Evolutionary conservation across 306 rosid genomes (phyloP).

Genomic region (Vigna reflexopilosa): DNA sequence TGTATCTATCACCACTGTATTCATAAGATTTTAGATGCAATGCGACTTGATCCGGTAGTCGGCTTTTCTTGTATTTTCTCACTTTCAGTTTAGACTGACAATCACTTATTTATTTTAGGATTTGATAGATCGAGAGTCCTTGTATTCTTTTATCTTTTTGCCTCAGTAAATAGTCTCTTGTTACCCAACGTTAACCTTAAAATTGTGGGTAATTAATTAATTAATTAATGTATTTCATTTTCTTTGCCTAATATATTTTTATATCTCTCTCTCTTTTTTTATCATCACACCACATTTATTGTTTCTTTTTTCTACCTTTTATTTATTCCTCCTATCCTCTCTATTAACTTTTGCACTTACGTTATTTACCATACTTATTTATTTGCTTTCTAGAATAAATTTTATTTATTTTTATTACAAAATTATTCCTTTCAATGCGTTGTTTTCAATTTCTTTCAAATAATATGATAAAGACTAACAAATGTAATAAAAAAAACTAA

Average conservation of each 20-base stretch:
- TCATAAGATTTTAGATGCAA: conserved; percentile 28
- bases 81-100: conserved; percentile 35
- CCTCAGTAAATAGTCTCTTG: background rate
- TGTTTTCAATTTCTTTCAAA: no score
- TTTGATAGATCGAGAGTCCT: conserved; percentile 17
- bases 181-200: background rate
- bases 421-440: no score
- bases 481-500: no score
- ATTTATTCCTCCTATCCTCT: no score
- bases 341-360: background rate
- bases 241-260: background rate
- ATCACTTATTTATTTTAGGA: conserved; percentile 16
- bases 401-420: no score
- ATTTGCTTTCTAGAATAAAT: no score
- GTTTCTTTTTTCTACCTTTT: no score
- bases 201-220: background rate
- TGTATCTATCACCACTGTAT: conserved; percentile 5
- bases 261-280: background rate
- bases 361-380: background rate
- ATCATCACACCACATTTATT: background rate
- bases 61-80: conserved; percentile 17
- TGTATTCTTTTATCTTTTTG: background rate
- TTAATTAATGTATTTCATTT: background rate
- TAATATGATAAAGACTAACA: no score
- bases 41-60: conserved; percentile 18